Conservation (phyloP, 345 rosid genomes). For the Stellera chamaejasme region DNA sequence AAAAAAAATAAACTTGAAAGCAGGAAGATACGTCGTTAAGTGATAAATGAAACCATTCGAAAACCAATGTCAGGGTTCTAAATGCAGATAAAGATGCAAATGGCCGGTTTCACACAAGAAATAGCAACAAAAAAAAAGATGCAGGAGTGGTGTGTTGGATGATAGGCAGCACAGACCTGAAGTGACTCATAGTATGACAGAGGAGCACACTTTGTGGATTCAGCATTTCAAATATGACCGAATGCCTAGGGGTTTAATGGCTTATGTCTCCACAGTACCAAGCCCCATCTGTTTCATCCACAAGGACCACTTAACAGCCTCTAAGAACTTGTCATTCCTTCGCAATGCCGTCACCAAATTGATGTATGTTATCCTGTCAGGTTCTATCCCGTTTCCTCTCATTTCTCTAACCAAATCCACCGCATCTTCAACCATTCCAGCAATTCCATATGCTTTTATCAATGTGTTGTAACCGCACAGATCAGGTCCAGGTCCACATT, state of each 20-base stretch:
- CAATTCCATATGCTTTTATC: slow-evolving; percentile 93
- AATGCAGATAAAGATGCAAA: too few species aligned
- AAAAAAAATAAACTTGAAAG: too few species aligned
- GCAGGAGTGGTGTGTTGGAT: neutral
- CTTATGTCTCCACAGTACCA: slow-evolving; percentile 12
- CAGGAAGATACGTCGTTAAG: too few species aligned
- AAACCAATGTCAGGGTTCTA: too few species aligned
- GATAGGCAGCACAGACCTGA: slow-evolving; percentile 1
- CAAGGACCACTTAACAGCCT: slow-evolving; percentile 92
- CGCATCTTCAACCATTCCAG: slow-evolving; percentile 89
- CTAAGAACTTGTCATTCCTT: slow-evolving; percentile 71
- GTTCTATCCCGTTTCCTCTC: slow-evolving; percentile 57
- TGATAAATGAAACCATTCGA: too few species aligned
- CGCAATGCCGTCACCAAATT: slow-evolving; percentile 64
- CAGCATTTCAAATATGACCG: neutral
- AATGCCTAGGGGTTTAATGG: neutral
- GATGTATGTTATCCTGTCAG: slow-evolving; percentile 68
- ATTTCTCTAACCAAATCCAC: slow-evolving; percentile 74
- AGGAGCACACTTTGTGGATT: neutral
- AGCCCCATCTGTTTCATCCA: slow-evolving; percentile 92
- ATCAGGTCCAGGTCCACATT: slow-evolving; percentile 60
- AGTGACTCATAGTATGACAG: neutral
- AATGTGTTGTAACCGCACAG: slow-evolving; percentile 82
- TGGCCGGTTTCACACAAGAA: too few species aligned
- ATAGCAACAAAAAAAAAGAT: neutral